phyloP scores from a whole-genome alignment of 352 stramenopile species.

The Stramenopiles sp. region DNA sequence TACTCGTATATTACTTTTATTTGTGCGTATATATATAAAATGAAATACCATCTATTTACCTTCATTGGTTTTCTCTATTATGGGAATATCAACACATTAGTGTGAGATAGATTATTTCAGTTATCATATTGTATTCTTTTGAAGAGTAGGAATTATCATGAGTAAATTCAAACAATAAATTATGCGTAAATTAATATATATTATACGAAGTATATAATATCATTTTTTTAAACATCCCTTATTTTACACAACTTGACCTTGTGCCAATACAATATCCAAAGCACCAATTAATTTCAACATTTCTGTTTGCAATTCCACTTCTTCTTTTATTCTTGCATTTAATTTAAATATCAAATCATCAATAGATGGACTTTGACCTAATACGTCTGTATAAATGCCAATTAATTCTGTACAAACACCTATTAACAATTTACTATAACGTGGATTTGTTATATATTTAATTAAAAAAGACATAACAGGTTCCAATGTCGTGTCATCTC shows the following conservation, averaged over 20 bases:
- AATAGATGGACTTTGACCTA: constrained; percentile 63
- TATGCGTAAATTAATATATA: no score
- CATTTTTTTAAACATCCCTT: no score
- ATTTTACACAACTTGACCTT: background rate
- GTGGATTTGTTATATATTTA: constrained; percentile 77
- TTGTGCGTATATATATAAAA: no score
- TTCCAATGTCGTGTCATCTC: constrained; percentile 78
- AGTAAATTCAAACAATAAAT: no score
- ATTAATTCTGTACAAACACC: constrained; percentile 71
- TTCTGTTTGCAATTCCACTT: constrained; percentile 56
- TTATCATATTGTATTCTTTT: no score
- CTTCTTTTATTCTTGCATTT: constrained; percentile 49
- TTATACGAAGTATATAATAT: no score
- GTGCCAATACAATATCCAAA: constrained; percentile 60
- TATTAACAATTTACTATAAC: constrained; percentile 70
- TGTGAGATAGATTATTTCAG: no score
- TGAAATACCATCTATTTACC: no score
- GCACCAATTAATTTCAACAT: constrained; percentile 56
- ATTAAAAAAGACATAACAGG: constrained; percentile 78
- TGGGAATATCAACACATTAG: no score
- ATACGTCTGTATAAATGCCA: constrained; percentile 72
- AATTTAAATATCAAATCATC: constrained; percentile 83
- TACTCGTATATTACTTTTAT: no score
- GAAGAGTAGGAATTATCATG: no score
- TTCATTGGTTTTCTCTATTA: no score